Base-by-base conservation (phyloP, 768 basidiomycete genomes). In the Amanita pallidorosea region DNA sequence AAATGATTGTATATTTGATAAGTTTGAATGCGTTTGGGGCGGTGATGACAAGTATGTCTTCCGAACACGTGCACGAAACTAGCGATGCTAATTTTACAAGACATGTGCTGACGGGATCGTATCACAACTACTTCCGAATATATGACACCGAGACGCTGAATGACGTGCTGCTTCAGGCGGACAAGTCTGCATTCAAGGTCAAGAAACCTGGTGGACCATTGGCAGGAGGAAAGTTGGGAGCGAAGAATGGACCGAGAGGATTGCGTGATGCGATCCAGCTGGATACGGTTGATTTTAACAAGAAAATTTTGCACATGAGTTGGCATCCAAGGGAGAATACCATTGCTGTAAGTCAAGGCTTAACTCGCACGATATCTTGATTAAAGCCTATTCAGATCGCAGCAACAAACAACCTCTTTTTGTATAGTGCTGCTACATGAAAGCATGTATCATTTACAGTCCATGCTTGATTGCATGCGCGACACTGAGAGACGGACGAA, bases 71-170 rank as follows among this genome's bases (percentile, higher is more conserved):
- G 43, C 44, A 52, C 48, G 45, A 46, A 20, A 43, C 48, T 47
- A 23, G 20, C 20, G 47, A 47, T 22, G 6, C 51, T 50, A 27
- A 51, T 50, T 38, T 51, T 27, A 53, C 44, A 27, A 51, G 96
- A 61, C 84, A 94, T 66, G 92, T 98, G 53, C 74, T 99, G 56
- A 97, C 96, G n/a, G 96, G 96, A 40, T 98, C 96, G 46, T 99
- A 99, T 72, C 95, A 98, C 73, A 99, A 99, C 71, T 98, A 95
- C 72, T 94, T 99, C 87, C 92, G 93, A 66, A 96, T 99, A 81
- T 99, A 92, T 70, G 95, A 98, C 66, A 80, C 83, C 48, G 90
- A 95, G 54, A 81, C 83, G 29, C 63, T 82, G 55, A 86, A 83
- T 54, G 96, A 98, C 61, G 83, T 94, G 40, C 89, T 97, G 11